Conservation (phyloP, 2,329 filamentous ascomycete species). For the Alternaria consortialis region DNA sequence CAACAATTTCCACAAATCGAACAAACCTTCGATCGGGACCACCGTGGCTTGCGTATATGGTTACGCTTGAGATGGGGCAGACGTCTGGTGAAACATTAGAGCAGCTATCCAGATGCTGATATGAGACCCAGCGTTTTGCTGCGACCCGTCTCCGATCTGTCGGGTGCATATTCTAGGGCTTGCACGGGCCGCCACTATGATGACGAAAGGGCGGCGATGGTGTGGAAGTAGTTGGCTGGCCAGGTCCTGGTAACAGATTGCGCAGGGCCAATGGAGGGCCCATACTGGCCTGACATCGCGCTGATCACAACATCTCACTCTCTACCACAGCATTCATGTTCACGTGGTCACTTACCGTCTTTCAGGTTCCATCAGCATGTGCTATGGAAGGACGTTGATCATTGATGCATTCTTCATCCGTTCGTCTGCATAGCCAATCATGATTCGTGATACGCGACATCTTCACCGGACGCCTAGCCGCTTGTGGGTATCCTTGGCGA, state of each 20-base stretch:
- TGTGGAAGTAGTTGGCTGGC: constrained; percentile 18
- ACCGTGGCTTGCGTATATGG: constrained; percentile 28
- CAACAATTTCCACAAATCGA: constrained; percentile 22
- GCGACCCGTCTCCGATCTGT: constrained; percentile 37
- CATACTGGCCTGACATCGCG: constrained; percentile 29
- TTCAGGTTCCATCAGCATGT: constrained; percentile 38
- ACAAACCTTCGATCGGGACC: constrained; percentile 25
- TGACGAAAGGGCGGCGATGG: constrained; percentile 18
- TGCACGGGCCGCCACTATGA: constrained; percentile 21
- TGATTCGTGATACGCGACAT: constrained; percentile 29
- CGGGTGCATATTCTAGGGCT: constrained; percentile 22
- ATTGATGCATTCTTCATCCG: constrained; percentile 13
- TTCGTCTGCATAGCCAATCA: constrained; percentile 38
- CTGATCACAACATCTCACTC: constrained; percentile 26
- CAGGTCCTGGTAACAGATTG: constrained; percentile 7
- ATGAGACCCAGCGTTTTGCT: constrained; percentile 31
- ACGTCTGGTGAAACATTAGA: constrained; percentile 22
- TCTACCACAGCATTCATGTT: constrained; percentile 19
- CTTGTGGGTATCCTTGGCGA: constrained; percentile 43
- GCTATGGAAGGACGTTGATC: constrained; percentile 31
- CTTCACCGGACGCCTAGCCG: constrained; percentile 31
- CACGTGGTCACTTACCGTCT: constrained; percentile 22
- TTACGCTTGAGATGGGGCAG: constrained; percentile 22
- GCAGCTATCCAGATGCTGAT: constrained; percentile 26
- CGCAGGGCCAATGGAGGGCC: constrained; percentile 13